Conservation (phyloP, 495 filamentous ascomycete genomes). For the Darksidea phi region DNA sequence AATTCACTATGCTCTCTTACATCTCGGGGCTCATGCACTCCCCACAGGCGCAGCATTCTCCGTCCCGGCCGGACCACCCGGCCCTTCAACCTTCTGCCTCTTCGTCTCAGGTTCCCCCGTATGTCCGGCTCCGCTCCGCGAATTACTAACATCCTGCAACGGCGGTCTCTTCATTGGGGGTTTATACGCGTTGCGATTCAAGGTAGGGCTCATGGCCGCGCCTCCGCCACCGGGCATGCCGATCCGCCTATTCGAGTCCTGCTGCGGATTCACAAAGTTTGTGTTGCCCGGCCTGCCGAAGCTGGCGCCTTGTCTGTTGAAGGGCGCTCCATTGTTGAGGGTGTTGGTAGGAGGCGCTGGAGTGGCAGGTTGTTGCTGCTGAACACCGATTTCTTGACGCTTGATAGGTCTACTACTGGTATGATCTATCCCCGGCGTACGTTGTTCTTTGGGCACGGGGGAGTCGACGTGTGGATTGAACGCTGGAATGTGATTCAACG, state of each 20-base stretch:
- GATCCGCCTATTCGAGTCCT: slow-evolving; percentile 67
- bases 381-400: slow-evolving; percentile 48
- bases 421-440: slow-evolving; percentile 87
- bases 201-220: slow-evolving; percentile 51
- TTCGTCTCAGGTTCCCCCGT: slow-evolving; percentile 22
- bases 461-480: slow-evolving; percentile 85
- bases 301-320: slow-evolving; percentile 20
- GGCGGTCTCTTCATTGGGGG: slow-evolving; percentile 49
- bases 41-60: slow-evolving; percentile 8
- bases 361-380: slow-evolving; percentile 35
- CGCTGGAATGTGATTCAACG: slow-evolving; percentile 51
- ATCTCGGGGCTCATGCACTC: not conserved
- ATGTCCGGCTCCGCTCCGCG: not conserved
- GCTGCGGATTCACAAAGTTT: slow-evolving; percentile 68
- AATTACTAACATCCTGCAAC: slow-evolving; percentile 46
- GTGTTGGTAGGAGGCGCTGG: slow-evolving; percentile 10
- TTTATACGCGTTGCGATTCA: slow-evolving; percentile 59
- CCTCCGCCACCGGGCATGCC: slow-evolving; percentile 63
- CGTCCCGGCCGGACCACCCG: not conserved
- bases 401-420: slow-evolving; percentile 65
- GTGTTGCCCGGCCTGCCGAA: slow-evolving; percentile 37
- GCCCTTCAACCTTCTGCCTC: slow-evolving; percentile 22
- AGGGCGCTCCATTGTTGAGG: not conserved
- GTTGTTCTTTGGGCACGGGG: slow-evolving; percentile 69
- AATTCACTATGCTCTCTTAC: no score